phyloP scores from a whole-genome alignment of 1,284 basidiomycete species.

The Ganoderma resinaceum region DNA sequence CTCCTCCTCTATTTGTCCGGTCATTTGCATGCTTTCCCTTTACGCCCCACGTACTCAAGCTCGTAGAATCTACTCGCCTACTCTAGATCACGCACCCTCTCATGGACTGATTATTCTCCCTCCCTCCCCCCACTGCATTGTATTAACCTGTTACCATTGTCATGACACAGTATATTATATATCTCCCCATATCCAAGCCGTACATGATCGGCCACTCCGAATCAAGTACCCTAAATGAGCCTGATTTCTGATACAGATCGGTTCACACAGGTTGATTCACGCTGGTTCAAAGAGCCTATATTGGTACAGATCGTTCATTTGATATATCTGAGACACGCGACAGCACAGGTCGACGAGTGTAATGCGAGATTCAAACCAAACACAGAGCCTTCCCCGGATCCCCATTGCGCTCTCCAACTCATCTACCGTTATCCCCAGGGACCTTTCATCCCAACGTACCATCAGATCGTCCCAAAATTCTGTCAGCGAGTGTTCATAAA shows the following conservation, averaged over 20 bases:
- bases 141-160: background rate
- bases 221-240: too few species aligned
- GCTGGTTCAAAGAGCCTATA: too few species aligned
- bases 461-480: background rate
- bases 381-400: background rate
- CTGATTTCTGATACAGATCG: too few species aligned
- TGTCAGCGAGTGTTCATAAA: background rate
- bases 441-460: background rate
- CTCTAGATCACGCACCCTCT: background rate
- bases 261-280: too few species aligned
- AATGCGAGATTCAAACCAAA: background rate
- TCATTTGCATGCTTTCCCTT: background rate
- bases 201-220: too few species aligned
- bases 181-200: background rate
- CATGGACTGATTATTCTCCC: background rate
- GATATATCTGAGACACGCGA: background rate
- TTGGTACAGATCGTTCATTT: background rate
- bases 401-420: background rate
- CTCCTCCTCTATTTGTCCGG: slow-evolving; percentile 3
- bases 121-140: background rate
- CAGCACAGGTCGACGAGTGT: background rate
- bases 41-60: background rate
- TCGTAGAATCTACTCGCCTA: background rate
- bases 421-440: background rate
- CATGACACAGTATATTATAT: background rate